phyloP scores from a whole-genome alignment of 768 basidiomycete genomes.

The Termitomyces sp. region DNA sequence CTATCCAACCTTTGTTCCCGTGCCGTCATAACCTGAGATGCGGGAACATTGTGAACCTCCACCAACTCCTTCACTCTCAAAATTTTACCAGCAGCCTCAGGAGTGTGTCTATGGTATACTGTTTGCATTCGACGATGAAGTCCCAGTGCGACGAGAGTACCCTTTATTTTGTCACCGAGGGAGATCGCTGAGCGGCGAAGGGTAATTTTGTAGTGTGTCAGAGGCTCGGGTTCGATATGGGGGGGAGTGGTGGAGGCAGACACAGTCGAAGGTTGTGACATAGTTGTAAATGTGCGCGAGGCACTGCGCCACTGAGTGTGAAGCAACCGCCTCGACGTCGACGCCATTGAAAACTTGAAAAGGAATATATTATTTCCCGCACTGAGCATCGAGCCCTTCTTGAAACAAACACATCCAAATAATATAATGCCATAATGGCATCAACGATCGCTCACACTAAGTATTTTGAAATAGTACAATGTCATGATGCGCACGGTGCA shows the following conservation, averaged over 20 bases:
- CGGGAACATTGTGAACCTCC: constrained; percentile 79
- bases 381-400: neutral
- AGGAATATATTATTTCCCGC: neutral
- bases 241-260: neutral
- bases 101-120: constrained; percentile 71
- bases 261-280: neutral
- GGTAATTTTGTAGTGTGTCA: constrained; percentile 86
- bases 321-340: constrained; percentile 9
- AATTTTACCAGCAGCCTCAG: constrained; percentile 81
- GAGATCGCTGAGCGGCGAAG: constrained; percentile 84
- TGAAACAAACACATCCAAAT: neutral
- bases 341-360: constrained; percentile 9
- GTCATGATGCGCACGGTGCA: too few relatives aligned
- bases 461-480: too few relatives aligned
- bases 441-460: too few relatives aligned
- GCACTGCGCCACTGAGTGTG: constrained; percentile 8
- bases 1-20: constrained; percentile 62
- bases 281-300: constrained; percentile 9
- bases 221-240: constrained; percentile 17
- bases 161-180: constrained; percentile 63
- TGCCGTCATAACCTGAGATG: constrained; percentile 60
- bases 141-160: constrained; percentile 77
- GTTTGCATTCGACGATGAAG: constrained; percentile 80
- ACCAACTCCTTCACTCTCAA: constrained; percentile 86
- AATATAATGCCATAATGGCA: neutral